Base-by-base conservation (phyloP, 495 filamentous ascomycete species). In the Xylaria scruposa region DNA sequence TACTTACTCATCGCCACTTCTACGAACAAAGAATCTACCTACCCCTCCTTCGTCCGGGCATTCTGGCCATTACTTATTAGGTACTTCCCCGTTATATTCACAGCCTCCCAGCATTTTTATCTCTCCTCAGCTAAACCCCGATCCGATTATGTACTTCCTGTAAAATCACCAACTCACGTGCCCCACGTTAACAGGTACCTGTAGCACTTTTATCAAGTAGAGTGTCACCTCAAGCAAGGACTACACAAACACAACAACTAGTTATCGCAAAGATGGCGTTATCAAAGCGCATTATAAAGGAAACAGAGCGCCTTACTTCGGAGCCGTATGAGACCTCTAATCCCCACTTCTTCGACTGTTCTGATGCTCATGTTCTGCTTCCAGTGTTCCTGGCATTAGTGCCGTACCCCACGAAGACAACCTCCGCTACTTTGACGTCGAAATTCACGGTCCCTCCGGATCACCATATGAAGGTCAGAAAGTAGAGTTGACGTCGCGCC, bases 331-430 rank as follows among this genome's bases (percentile, higher is more conserved):
- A 79, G 19, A 24, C 65, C 38, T 29, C 33, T 54, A 46, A 56
- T 58, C 61, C 61, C 33, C 56, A 12, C 21, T 31, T 60, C 17
- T 62, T 13, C 10, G 12, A 40, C 49, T 4, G 12, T 17, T 17
- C 26, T 29, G 5, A 40, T 67, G 51, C 53, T 70, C 12, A 42
- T 76, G 69, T 33, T 72, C 72, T 61, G 21, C 61, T 68, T 69
- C 60, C 75, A 98, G 95, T 56, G 96, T 98, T 24, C 94, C 94
- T 36, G 96, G 96, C 70, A 99, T 99, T 82, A 97, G 93, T 73
- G 96, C 96, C 33, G 87, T 97, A 70, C 97, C 97, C n/a, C 96
- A 98, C 80, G 95, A 98, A 80, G 96, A 99, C 75, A 99, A 99
- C 81, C 88, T 98, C 61, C 89, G 96, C 66, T 98, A 99, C 82